Evolutionary conservation across 2,329 filamentous ascomycete species (phyloP), one percentile per base, ranked within the genome.

Genomic region (Verticillium isaacii): DNA sequence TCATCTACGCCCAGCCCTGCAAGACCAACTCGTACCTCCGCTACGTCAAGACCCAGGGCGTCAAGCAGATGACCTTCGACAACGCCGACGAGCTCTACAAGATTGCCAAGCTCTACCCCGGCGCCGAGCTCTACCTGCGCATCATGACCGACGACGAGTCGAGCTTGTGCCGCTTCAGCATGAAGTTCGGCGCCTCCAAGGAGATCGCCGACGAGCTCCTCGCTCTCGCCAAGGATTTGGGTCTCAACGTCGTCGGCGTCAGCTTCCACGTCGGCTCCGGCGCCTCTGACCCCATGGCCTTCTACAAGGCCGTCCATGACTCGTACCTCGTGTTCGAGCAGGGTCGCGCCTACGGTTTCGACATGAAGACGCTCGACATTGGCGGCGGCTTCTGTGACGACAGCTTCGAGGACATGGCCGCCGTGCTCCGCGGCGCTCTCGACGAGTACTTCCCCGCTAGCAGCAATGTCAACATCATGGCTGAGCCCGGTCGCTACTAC

Each of bases 41-140:
- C 73, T 96, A 93, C 72, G 95, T 96, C 66, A 88, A 90, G 72
- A 85, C 87, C 73, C 83, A 89, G 68, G 90, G 90, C 68, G 95
- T 99, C 74, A 94, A 91, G 80, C 92, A 97, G 83, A 98, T 99
- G 94, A 99, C 95, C 2, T 98, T 99, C 74, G 95, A 99, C 85
- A 99, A 99, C 71, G 87, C 90, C 74, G 95, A 99, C 75, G 95
- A 99, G 83, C 86, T 99, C 59, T 92, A 94, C 86, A 99, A 99
- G 85, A 94, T 96, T 76, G 95, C 96, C 77, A 90, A 92, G 77
- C 86, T 95, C 69, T 97, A 86, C 73, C 94, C 95, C 2, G 87
- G 87, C 57, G 95, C 95, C 32, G 92, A 97, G 80, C 87, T 99
- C 52, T 96, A 90, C 77, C 83, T 99, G 64, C 93, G 95, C 70